Base-by-base conservation (phyloP, 116 monocot genomes). In the Trichopus zeylanicus region DNA sequence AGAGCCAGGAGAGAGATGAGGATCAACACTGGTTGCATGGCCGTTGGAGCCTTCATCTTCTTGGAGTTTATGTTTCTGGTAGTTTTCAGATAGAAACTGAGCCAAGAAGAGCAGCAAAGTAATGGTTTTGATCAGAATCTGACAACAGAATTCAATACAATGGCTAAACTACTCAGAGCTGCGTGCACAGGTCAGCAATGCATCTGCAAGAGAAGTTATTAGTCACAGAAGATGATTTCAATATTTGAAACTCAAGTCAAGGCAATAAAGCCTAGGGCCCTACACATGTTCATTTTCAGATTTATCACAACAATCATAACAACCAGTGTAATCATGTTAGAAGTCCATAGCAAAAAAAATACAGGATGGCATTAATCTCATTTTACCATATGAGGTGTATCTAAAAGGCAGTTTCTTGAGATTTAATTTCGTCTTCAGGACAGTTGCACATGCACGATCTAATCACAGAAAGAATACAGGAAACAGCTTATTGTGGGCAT, bases 41-140 rank as follows among this genome's bases (percentile, higher is more conserved):
- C 60, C 38, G 21, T 74, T 30, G 70, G 72, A 1, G 56, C 49
- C 37, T 53, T 54, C 27, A 56, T 60, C 28, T 74, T 69, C 62
- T 5, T 66, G 42, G 62, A 21, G 0, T 47, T 57, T 48, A 18
- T 67, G 1, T 25, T 46, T 2, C 5, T 74, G 59, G 57, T 65
- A 13, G 62, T 31, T 6, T 66, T 70, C 64, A 30, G 42, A 21
- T 78, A 61, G 64, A 46, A n/a, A n/a, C n/a, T n/a, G n/a, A n/a
- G n/a, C n/a, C 16, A n/a, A 7, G 51, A 10, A 21, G 51, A 59
- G 35, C 23, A 37, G 5, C 3, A 23, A 25, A 10, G 4, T 22
- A 34, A 6, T 10, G 6, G 25, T 20, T 10, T 20, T 6, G 20
- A 34, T 51, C 10, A 51, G 22, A 6, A 9, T 22, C 5, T 51